Conservation (phyloP, 768 basidiomycete species). For the Boletus subcaerulescens region DNA sequence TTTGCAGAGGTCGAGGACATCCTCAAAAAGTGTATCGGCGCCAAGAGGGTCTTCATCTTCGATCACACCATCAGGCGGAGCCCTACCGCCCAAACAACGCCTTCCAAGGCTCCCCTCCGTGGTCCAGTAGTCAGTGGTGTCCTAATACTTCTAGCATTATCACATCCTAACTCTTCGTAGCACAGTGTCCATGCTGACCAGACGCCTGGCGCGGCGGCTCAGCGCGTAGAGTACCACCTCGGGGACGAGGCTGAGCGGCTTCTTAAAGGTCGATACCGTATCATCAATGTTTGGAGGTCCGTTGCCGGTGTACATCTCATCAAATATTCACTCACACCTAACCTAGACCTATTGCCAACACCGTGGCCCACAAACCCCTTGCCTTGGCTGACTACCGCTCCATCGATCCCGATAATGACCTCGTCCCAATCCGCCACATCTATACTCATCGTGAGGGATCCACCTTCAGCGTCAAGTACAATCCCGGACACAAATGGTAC, state of each 20-base stretch:
- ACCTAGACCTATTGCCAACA: constrained; percentile 35
- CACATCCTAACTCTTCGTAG: constrained; percentile 13
- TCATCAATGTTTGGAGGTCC: constrained; percentile 47
- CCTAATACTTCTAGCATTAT: background rate
- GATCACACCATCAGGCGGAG: constrained; percentile 43
- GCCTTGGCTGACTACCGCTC: constrained; percentile 41
- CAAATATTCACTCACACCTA: background rate
- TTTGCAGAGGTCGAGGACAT: constrained; percentile 43
- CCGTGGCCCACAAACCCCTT: constrained; percentile 40
- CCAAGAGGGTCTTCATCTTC: constrained; percentile 41
- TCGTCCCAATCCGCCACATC: constrained; percentile 37
- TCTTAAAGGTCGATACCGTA: constrained; percentile 39
- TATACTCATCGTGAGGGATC: constrained; percentile 34
- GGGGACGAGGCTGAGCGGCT: constrained; percentile 41
- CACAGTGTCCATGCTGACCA: constrained; percentile 46
- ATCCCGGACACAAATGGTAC: constrained; percentile 38
- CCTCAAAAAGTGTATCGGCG: constrained; percentile 38
- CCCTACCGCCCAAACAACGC: background rate
- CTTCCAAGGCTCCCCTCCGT: constrained; percentile 10
- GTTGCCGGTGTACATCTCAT: background rate
- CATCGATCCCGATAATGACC: constrained; percentile 35
- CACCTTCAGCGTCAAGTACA: constrained; percentile 36
- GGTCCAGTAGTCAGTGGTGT: constrained; percentile 34
- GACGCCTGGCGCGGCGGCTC: constrained; percentile 35
- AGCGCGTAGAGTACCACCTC: constrained; percentile 38